Conservation (phyloP, 2,329 filamentous ascomycete species). For the Sporothrix luriei region DNA sequence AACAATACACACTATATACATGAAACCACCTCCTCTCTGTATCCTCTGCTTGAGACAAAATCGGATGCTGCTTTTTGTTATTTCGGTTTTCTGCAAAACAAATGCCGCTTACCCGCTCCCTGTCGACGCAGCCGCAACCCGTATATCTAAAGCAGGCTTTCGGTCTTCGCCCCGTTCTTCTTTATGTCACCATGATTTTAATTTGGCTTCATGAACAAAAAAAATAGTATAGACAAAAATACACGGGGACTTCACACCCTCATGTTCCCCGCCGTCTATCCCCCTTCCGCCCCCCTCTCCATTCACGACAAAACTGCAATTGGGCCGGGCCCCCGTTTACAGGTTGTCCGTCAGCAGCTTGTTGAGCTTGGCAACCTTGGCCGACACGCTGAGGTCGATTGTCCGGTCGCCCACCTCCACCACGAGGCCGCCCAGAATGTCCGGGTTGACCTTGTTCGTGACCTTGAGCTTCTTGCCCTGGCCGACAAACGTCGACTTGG, state of each 20-base stretch:
- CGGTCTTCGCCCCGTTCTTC: neutral
- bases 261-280: neutral
- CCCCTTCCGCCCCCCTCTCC: neutral
- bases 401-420: constrained; percentile 98
- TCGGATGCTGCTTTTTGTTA: constrained; percentile 19
- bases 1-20: constrained; percentile 27
- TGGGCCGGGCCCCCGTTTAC: constrained; percentile 64
- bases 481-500: constrained; percentile 86
- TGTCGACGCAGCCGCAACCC: neutral
- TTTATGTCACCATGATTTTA: neutral
- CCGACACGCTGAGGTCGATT: constrained; percentile 93
- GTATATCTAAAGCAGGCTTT: neutral
- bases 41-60: neutral
- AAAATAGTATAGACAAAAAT: constrained; percentile 21
- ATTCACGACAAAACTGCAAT: neutral
- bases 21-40: neutral
- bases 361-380: constrained; percentile 98
- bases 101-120: constrained; percentile 16
- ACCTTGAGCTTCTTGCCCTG: constrained; percentile 97
- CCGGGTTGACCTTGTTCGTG: constrained; percentile 90
- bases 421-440: constrained; percentile 89
- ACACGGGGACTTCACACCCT: constrained; percentile 23
- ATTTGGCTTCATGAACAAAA: constrained; percentile 21
- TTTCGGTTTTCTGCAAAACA: constrained; percentile 23
- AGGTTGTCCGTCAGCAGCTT: constrained; percentile 95